These are phyloP conservation scores for Boletus coccyginus DNA, from an alignment of 768 basidiomycete genomes.

Conservation along the genomic window DNA sequence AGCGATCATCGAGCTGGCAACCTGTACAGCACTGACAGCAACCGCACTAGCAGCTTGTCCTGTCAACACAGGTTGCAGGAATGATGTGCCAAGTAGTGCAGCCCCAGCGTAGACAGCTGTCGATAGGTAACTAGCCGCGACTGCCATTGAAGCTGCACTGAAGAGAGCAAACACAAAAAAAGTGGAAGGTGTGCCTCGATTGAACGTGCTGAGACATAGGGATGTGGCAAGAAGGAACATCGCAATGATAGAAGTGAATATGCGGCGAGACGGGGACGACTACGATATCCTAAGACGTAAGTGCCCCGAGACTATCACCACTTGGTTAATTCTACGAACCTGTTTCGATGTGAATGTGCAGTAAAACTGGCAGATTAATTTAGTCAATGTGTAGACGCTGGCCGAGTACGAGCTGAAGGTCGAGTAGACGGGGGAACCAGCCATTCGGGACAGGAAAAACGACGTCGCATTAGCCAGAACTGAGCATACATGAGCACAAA, in stretches of 20 bases:
- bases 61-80: not conserved
- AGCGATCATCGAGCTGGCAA: not conserved
- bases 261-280: not conserved
- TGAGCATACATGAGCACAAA: not conserved
- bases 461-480: not conserved
- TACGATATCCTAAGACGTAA: not conserved
- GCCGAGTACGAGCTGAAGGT: not conserved
- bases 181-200: not conserved
- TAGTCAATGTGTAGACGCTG: not conserved
- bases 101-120: not conserved
- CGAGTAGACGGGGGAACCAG: not conserved
- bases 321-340: not conserved
- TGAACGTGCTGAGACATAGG: not conserved
- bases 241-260: not conserved
- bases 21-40: not conserved
- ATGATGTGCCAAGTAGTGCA: not conserved
- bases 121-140: not conserved
- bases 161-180: not conserved
- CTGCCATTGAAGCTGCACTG: not conserved
- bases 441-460: constrained; percentile 5
- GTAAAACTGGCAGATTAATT: not conserved
- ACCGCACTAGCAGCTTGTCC: not conserved
- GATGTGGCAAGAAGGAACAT: not conserved
- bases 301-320: not conserved
- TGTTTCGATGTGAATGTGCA: not conserved